Base-by-base conservation (phyloP, 345 rosid genomes). In the Eucalyptus shirleyi region DNA sequence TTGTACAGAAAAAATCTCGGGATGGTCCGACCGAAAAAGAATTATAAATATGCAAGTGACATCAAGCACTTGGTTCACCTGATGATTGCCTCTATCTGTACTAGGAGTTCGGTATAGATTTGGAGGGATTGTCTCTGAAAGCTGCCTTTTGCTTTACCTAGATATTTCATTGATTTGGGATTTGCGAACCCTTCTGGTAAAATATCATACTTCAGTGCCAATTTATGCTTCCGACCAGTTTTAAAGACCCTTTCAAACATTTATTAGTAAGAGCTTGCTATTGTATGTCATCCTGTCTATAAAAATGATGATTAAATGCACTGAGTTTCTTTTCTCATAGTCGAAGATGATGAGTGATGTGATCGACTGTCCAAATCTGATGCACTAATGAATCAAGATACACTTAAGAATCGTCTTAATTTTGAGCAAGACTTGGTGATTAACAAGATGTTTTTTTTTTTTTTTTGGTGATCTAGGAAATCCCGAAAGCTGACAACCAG, bases 401-500 rank as follows among this genome's bases (percentile, higher is more conserved):
- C 14, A 19, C 26, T 18, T 9, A 18, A 34, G 6, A 18, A 34
- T 10, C 4, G 1, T 9, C 12, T 18, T 11, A 8, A 17, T 5
- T 8, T 11, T 2, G 5, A 37, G 82, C 45, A 11, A 72, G 47
- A 72, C 45, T 10, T 12, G 14, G 28, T 21, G 28, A 72, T 6
- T 19, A 4, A 40, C 15, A 37, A 5, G 45, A 10, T 9, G 7
- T 11, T 3, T 44, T 8, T 44, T 45, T 45, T 49, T 49, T 49
- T 49, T 49, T 49, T 49, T 49, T 0, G 50, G 50, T 49, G 50
- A 12, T 2, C 6, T 2, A 49, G 0, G 6, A 49, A 49, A 49
- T 0, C 15, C 15, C 50, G 6, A 49, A 49, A 49, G 50, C 50
- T 0, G 6, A 49, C 5, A 12, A 4, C 6, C 15, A 6, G 2